Evolutionary conservation across 108 stramenopile genomes (phyloP).

Genomic region (Cyclotella atomus): DNA sequence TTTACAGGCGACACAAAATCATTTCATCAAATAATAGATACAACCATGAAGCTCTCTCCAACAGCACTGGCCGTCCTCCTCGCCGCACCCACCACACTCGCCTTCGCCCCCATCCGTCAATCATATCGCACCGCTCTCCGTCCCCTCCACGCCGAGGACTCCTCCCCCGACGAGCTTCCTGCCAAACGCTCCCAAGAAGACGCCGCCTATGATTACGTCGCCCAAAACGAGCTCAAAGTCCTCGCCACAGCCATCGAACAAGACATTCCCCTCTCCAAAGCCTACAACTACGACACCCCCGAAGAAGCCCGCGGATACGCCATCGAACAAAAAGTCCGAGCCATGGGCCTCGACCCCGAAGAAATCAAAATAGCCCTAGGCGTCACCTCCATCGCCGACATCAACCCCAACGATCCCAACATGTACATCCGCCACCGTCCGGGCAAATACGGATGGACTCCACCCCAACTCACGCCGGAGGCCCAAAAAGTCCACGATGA

Average conservation of each 20-base stretch:
- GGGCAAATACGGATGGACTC: conserved; percentile 56
- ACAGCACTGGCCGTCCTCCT: conserved; percentile 1
- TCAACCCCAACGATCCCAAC: conserved; percentile 81
- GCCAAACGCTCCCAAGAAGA: too few species aligned
- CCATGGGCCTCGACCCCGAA: conserved; percentile 20
- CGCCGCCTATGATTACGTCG: too few species aligned
- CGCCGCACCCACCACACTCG: not conserved
- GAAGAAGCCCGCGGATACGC: too few species aligned
- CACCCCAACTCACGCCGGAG: not conserved
- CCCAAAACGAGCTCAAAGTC: too few species aligned
- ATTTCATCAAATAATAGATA: too few species aligned
- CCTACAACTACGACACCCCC: too few species aligned
- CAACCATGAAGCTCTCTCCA: conserved; percentile 5
- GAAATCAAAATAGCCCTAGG: conserved; percentile 8
- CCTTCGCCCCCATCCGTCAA: not conserved
- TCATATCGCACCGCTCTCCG: conserved; percentile 4
- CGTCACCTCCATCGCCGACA: conserved; percentile 5
- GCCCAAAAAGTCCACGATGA: not conserved
- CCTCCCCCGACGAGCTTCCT: too few species aligned
- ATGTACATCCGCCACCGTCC: conserved; percentile 86
- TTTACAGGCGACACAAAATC: too few species aligned
- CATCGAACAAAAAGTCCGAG: too few species aligned
- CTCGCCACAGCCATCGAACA: too few species aligned
- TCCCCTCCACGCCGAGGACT: conserved; percentile 25
- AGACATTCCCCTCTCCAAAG: too few species aligned